Evolutionary conservation across 2,329 filamentous ascomycete species (phyloP).

Genomic region (Ceratocystis alfenasii): DNA sequence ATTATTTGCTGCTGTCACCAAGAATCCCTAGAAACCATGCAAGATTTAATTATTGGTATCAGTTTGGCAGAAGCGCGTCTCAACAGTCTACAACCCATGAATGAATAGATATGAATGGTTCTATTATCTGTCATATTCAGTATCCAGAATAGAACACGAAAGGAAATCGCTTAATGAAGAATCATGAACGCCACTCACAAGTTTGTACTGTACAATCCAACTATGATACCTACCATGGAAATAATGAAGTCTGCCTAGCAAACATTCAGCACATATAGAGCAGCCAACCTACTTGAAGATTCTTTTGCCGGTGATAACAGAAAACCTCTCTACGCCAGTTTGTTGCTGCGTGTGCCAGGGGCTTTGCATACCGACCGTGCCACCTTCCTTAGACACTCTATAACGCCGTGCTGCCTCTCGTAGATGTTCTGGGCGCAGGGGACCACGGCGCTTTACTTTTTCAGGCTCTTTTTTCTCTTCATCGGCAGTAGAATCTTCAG

Average conservation of each 20-base stretch:
- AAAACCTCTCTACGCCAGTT: slow-evolving; percentile 49
- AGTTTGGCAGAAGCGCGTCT: not conserved
- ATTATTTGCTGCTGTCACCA: not conserved
- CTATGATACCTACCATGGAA: not conserved
- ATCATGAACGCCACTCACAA: not conserved
- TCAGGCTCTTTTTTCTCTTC: slow-evolving; percentile 17
- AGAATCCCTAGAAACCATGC: not conserved
- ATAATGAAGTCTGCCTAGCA: not conserved
- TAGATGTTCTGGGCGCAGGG: slow-evolving; percentile 61
- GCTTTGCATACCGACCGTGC: slow-evolving; percentile 47
- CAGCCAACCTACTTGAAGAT: slow-evolving; percentile 38
- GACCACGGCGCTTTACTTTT: slow-evolving; percentile 34
- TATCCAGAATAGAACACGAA: not conserved
- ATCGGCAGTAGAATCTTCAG: slow-evolving; percentile 24
- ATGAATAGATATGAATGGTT: not conserved
- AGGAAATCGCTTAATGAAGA: not conserved
- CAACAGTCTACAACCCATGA: not conserved
- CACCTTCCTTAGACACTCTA: slow-evolving; percentile 49
- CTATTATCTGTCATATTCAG: not conserved
- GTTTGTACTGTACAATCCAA: slow-evolving; percentile 3
- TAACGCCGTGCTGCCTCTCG: slow-evolving; percentile 61
- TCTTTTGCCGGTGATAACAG: slow-evolving; percentile 39
- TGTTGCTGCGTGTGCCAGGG: slow-evolving; percentile 50
- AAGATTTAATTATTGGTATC: not conserved
- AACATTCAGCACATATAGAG: not conserved